Evolutionary conservation across 2,329 filamentous ascomycete genomes (phyloP).

Genomic region (Aspergillus fumigatiaffinis): DNA sequence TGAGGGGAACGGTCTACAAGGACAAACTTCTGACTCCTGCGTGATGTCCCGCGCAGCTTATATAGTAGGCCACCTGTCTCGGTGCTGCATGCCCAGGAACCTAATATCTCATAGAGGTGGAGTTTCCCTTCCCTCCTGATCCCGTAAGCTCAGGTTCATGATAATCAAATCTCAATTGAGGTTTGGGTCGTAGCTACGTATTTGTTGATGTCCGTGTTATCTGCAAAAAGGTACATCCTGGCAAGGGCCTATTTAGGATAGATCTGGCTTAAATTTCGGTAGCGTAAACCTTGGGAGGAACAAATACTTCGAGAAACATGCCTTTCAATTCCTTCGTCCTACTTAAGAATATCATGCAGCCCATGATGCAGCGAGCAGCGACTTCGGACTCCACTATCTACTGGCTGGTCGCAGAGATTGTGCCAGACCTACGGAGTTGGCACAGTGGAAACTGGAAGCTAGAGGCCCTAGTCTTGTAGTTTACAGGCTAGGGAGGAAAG

Average conservation of each 20-base stretch:
- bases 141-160: not conserved
- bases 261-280: not conserved
- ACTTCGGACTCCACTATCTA: constrained; percentile 11
- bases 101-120: not conserved
- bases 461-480: not conserved
- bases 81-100: not conserved
- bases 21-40: not conserved
- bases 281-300: not conserved
- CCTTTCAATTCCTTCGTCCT: not conserved
- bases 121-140: not conserved
- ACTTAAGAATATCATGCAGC: not conserved
- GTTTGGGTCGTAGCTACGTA: not conserved
- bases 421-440: constrained; percentile 7
- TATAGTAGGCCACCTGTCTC: not conserved
- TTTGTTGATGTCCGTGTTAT: not conserved
- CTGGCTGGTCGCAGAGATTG: constrained; percentile 7
- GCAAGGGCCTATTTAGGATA: not conserved
- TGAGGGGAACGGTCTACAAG: constrained; percentile 3
- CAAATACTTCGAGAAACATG: not conserved
- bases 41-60: not conserved
- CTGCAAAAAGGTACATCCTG: not conserved
- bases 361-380: constrained; percentile 8
- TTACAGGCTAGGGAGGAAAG: not conserved
- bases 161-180: not conserved
- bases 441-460: constrained; percentile 10